Evolutionary conservation across 371 early-diverging fungal species (phyloP).

Genomic region (Batrachochytrium dendrobatidis): DNA sequence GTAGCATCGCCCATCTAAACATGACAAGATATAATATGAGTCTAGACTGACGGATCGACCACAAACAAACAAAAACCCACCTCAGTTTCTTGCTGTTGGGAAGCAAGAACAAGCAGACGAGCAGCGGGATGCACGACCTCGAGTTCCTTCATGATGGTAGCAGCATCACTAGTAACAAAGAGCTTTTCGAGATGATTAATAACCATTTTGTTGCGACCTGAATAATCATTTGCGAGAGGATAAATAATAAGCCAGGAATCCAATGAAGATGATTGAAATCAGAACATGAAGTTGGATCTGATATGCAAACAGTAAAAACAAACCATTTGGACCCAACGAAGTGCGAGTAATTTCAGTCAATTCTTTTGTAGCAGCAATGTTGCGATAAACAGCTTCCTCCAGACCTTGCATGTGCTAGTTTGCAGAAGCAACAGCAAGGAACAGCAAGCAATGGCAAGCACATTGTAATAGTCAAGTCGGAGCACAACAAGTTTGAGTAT

Average conservation of each 20-base stretch:
- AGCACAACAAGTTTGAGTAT: no score
- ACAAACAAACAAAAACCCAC: constrained; percentile 31
- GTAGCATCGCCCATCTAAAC: constrained; percentile 85
- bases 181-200: constrained; percentile 96
- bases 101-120: constrained; percentile 91
- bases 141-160: constrained; percentile 96
- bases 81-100: constrained; percentile 97
- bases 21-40: background rate
- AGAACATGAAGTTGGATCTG: background rate
- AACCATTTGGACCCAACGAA: constrained; percentile 95
- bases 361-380: constrained; percentile 89
- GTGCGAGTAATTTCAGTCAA: constrained; percentile 87
- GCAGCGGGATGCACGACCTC: constrained; percentile 99
- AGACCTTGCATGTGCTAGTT: constrained; percentile 85
- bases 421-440: background rate
- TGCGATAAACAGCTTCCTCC: constrained; percentile 92
- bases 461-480: no score
- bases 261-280: background rate
- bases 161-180: constrained; percentile 98
- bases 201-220: constrained; percentile 99
- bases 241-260: background rate
- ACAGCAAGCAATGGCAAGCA: no score
- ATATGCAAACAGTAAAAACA: background rate
- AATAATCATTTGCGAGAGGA: constrained; percentile 3
- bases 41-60: background rate